Conservation (phyloP, 805 yeast species). For the Candida sonorensis region DNA sequence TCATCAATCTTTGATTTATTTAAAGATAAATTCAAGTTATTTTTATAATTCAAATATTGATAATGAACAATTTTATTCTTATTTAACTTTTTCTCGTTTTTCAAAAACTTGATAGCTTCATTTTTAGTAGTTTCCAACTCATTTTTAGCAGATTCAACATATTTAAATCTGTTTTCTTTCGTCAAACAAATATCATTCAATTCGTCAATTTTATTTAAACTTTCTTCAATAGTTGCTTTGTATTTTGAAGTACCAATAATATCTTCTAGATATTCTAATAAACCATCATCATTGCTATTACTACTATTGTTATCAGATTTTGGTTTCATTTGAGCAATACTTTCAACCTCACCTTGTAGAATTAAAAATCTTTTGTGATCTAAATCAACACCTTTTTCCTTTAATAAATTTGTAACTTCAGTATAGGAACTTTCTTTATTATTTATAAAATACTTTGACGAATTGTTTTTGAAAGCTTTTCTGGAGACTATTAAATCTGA, state of each 20-base stretch:
- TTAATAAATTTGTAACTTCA: slow-evolving; percentile 68
- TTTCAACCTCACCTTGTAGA: slow-evolving; percentile 96
- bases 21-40: slow-evolving; percentile 35
- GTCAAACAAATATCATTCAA: slow-evolving; percentile 75
- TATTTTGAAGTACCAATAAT: slow-evolving; percentile 91
- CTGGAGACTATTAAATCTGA: slow-evolving; percentile 69
- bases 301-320: slow-evolving; percentile 89
- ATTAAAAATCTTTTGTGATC: slow-evolving; percentile 93
- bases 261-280: slow-evolving; percentile 90
- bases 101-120: slow-evolving; percentile 60
- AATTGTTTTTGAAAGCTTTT: slow-evolving; percentile 67
- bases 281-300: slow-evolving; percentile 94
- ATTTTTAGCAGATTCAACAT: slow-evolving; percentile 71
- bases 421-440: slow-evolving; percentile 63
- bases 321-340: slow-evolving; percentile 97
- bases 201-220: slow-evolving; percentile 55
- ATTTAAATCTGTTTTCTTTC: slow-evolving; percentile 69
- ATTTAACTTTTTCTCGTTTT: slow-evolving; percentile 56
- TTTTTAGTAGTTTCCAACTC: slow-evolving; percentile 54
- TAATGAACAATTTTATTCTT: slow-evolving; percentile 44
- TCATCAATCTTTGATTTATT: slow-evolving; percentile 29
- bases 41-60: slow-evolving; percentile 43
- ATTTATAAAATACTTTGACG: slow-evolving; percentile 74
- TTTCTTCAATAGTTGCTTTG: slow-evolving; percentile 66
- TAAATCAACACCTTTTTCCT: slow-evolving; percentile 82